Evolutionary conservation across 2,329 filamentous ascomycete genomes (phyloP), one percentile per base, ranked within the genome.

Genomic region (Elsinoe perseae): DNA sequence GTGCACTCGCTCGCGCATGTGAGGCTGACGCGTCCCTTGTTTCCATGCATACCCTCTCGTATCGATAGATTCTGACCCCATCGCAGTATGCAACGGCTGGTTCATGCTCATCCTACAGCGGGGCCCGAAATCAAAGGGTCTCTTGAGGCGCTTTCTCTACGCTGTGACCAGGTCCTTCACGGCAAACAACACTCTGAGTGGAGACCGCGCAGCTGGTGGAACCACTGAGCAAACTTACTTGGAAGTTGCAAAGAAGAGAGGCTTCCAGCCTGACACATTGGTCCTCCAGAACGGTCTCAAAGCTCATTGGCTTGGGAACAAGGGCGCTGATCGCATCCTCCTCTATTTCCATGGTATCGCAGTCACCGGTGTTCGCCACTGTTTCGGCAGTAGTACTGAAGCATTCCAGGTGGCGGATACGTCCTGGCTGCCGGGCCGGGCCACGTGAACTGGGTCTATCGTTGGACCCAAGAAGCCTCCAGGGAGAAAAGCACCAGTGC

Each of bases 331-430:
- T 42, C 75, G 74, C 40, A 58, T 74, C 2, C 64, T 78, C 7
- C 61, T 78, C 1, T 78, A 75, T 61, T 73, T 75, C 54, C 75
- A 79, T 60, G 76, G 75, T 54, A n/a, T n/a, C n/a, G n/a, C 16
- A 32, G 56, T 43, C 2, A 18, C 34, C n/a, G 30, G 8, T n/a
- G 21, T 70, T 59, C 20, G 18, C 40, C 40, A 43, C 14, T 12
- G 9, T 18, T 12, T 20, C 14, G 8, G 40, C 8, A 43, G 7
- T 16, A 14, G n/a, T 53, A 18, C n/a, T 40, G 18, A 28, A 43
- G 14, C 27, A 2, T 34, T 18, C 5, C 21, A 80, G 77, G 78
- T 14, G 81, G 81, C 43, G 81, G 81, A 4, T 84, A 80, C 62
- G 73, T 73, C 2, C 57, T 80, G 6, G 72, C 80, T 2, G 73